These are phyloP conservation scores for Asterophora parasitica DNA, from an alignment of 768 basidiomycete genomes.

Conservation along the genomic window DNA sequence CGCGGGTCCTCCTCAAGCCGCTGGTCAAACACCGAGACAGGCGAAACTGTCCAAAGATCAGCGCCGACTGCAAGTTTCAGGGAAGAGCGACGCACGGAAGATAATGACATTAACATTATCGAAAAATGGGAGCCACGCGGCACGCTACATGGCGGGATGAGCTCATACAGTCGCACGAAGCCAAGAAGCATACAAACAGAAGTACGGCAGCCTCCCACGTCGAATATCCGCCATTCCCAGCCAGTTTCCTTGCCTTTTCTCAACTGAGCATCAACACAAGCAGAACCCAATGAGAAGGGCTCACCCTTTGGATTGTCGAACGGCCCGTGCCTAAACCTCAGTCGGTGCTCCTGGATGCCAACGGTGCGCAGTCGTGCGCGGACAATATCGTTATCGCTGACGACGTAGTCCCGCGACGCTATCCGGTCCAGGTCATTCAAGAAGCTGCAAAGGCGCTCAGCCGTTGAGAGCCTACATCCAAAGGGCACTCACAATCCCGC, in stretches of 20 bases:
- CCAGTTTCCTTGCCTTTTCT: slow-evolving; percentile 29
- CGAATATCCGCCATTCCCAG: slow-evolving; percentile 69
- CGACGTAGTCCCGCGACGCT: slow-evolving; percentile 53
- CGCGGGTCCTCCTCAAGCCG: slow-evolving; percentile 61
- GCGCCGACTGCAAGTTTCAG: neutral
- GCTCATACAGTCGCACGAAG: neutral
- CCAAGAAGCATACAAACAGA: slow-evolving; percentile 35
- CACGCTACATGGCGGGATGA: slow-evolving; percentile 41
- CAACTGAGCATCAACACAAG: neutral
- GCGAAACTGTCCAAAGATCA: slow-evolving; percentile 43
- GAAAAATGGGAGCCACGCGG: slow-evolving; percentile 79
- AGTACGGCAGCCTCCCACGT: slow-evolving; percentile 73
- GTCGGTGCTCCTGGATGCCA: slow-evolving; percentile 63
- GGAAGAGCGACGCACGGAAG: slow-evolving; percentile 39
- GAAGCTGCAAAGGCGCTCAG: slow-evolving; percentile 43
- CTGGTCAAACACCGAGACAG: slow-evolving; percentile 79
- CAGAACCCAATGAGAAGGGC: neutral
- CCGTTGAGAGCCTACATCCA: neutral
- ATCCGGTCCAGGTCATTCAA: slow-evolving; percentile 65
- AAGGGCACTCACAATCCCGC: slow-evolving; percentile 55
- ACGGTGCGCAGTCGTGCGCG: slow-evolving; percentile 66
- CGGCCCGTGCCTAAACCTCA: slow-evolving; percentile 42
- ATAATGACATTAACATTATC: slow-evolving; percentile 76
- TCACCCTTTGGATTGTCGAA: slow-evolving; percentile 32
- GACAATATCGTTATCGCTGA: slow-evolving; percentile 70